Evolutionary conservation across 148 eudicot genomes (phyloP), one percentile per base, ranked within the genome.

Genomic region (Nepenthes gracilis): DNA sequence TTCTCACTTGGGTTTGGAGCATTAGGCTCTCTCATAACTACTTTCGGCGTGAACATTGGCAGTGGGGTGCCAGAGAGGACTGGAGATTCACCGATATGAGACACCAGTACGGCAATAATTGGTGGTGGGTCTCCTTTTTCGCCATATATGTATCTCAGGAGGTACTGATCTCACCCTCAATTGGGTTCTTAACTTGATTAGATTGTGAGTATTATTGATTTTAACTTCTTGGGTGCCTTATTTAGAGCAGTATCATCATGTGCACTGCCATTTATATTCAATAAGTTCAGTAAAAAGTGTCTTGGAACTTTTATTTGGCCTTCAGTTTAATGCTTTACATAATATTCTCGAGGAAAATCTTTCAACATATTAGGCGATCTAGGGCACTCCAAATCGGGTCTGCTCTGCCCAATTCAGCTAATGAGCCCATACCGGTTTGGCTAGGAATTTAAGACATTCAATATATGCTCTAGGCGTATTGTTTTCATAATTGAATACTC

Each of bases 101-200:
- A 10, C 63, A 1, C 7, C 85, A 83, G 64, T 85, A 88, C 35
- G 94, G 98, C 33, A 62, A 70, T 5, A 66, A 67, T 36, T 92
- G 96, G 96, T 85, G 96, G 90, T 92, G 96, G 98, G 62, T 88
- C 56, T 92, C 94, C 32, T 92, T 92, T 74, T 88, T 92, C 43
- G 80, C 94, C 62, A 64, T 88, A 40, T 92, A 92, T 62, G 66
- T 82, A 36, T 74, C 90, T 37, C 98, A 92, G 68, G 96, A 88
- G 94, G 96, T 92, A 70, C 48, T 36, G 45, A 14, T 36, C 40
- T 14, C 34, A 32, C 51, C 2, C 5, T 54, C 10, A 4, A 36
- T 35, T 36, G 43, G 6, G 13, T 52, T 55, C 33, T 57, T 15
- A 9, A 59, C 47, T 35, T 37, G 49, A 9, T 15, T 37, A n/a